Evolutionary conservation across 1,284 basidiomycete species (phyloP), one percentile per base, ranked within the genome.

Genomic region (Leccinum pachyderme): DNA sequence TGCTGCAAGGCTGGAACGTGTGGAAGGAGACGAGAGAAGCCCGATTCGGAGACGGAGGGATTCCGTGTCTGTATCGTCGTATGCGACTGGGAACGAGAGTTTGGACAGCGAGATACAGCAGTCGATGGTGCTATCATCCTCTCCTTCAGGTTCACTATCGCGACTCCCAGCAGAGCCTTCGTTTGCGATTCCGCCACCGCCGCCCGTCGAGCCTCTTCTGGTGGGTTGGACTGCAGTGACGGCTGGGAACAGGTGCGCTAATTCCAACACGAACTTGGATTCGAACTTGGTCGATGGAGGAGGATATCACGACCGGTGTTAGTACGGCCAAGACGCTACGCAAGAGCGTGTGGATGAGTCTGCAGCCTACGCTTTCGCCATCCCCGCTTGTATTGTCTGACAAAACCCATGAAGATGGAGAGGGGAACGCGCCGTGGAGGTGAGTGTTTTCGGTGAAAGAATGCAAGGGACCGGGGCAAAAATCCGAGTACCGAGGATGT

Each of bases 341-440:
- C 57, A 90, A 91, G 72, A 88, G 85, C 63, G 88, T 91, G 33
- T 77, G 87, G 9, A 83, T 91, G 54, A 87, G 84, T 28, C 70
- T 89, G 33, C 78, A 82, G 52, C 88, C 88, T 1, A 87, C 85
- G 29, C 89, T 86, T 68, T 86, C 85, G 27, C 73, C 84, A 1
- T 80, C 86, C 3, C 87, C 87, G 15, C 86, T 86, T 43, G 81
- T 82, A 32, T 64, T 82, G 37, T 78, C 81, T 46, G 80, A 86
- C 47, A 77, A 82, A 15, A 64, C 64, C 5, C 64, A 37, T 6
- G 15, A 37, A n/a, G 31, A 13, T 32, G 35, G 61, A 7, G 60
- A 63, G 6, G 53, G 35, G 25, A 59, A 66, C 55, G 62, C 63
- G 33, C 68, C 68, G 11, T 70, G 68, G 63, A 54, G 41, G 29